These are phyloP conservation scores for Monosporascus sp. DNA, from an alignment of 2,329 filamentous ascomycete species.

Conservation along the genomic window DNA sequence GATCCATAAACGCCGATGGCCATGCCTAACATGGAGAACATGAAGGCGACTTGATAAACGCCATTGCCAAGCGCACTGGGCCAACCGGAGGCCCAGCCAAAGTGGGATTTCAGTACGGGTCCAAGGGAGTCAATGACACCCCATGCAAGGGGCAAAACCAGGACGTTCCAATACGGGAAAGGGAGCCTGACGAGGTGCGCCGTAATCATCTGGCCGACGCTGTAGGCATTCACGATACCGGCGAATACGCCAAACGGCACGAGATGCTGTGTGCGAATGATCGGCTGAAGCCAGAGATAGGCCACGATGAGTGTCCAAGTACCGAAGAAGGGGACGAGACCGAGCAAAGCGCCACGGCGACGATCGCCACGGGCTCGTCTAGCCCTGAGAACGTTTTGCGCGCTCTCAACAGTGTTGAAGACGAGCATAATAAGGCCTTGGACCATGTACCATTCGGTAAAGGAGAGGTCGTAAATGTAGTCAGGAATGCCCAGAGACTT, in stretches of 20 bases:
- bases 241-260: constrained; percentile 87
- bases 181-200: constrained; percentile 82
- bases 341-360: constrained; percentile 69
- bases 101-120: constrained; percentile 53
- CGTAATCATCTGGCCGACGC: constrained; percentile 91
- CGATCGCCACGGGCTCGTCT: constrained; percentile 69
- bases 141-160: constrained; percentile 70
- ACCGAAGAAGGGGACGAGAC: constrained; percentile 73
- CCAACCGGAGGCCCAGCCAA: constrained; percentile 65
- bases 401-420: constrained; percentile 76
- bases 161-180: constrained; percentile 88
- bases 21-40: constrained; percentile 81
- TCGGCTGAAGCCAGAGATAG: constrained; percentile 81
- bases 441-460: constrained; percentile 88
- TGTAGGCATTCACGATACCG: constrained; percentile 88
- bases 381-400: constrained; percentile 76
- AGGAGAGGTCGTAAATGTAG: constrained; percentile 71
- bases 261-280: constrained; percentile 75
- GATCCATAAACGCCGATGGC: constrained; percentile 91
- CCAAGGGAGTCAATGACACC: constrained; percentile 79
- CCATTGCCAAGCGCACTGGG: constrained; percentile 67
- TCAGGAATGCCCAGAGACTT: constrained; percentile 59
- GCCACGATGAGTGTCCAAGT: constrained; percentile 71
- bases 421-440: constrained; percentile 78
- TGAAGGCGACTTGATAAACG: constrained; percentile 85